A percentile compares a stretch with the other conserved stretches of the same genome.
Conservation (phyloP, 495 filamentous ascomycete genomes). For the Evansstolkia leycettana region DNA sequence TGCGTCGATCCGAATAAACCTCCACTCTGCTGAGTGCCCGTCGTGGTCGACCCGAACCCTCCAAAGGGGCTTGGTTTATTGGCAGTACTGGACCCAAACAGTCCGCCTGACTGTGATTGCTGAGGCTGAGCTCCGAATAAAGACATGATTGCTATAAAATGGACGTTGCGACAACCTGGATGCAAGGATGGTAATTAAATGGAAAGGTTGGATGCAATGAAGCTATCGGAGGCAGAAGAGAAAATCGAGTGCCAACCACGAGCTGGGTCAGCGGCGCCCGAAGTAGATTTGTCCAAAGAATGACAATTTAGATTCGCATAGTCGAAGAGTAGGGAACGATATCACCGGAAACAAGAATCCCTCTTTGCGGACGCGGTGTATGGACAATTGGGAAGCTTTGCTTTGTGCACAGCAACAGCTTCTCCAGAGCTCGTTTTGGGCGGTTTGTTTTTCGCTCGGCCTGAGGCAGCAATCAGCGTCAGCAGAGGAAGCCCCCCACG, state of each 20-base stretch:
- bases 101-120: constrained; percentile 2
- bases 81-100: constrained; percentile 4
- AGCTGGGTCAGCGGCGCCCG: no score
- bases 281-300: background rate
- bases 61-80: constrained; percentile 3
- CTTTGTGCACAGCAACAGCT: background rate
- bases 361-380: no score
- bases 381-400: no score
- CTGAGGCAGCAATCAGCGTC: no score
- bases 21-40: constrained; percentile 8
- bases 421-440: background rate
- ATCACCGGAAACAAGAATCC: background rate
- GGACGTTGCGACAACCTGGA: background rate
- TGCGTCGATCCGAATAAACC: constrained; percentile 18
- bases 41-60: constrained; percentile 9
- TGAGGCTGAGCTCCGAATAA: constrained; percentile 26
- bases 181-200: no score
- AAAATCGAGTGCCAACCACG: no score
- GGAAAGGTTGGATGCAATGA: no score
- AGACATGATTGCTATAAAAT: constrained; percentile 19
- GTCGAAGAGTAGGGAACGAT: constrained; percentile 2
- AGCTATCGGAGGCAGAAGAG: no score
- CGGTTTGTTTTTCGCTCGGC: constrained; percentile 2
- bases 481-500: no score
- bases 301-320: constrained; percentile 6